A percentile compares a stretch with the other conserved stretches of the same genome.
Conservation (phyloP, 2,329 filamentous ascomycete genomes). For the Trichoderma afroharzianum region DNA sequence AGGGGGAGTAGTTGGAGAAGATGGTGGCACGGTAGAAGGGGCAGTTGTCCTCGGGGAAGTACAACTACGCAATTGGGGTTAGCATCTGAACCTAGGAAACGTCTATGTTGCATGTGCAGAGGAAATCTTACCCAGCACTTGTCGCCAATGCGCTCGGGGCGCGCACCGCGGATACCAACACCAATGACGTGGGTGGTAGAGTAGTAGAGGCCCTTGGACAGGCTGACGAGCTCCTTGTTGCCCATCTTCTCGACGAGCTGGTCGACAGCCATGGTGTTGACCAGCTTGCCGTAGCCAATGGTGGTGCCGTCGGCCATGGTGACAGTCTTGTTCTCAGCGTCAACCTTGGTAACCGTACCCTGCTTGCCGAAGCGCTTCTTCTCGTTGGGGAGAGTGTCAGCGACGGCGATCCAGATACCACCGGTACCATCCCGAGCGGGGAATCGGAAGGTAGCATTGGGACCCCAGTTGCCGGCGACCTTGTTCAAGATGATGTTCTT, state of each 20-base stretch:
- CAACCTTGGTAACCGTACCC: conserved; percentile 79
- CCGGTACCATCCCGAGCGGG: conserved; percentile 92
- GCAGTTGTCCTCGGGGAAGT: conserved; percentile 98
- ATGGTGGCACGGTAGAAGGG: conserved; percentile 99
- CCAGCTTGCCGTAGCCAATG: conserved; percentile 84
- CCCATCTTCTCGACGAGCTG: conserved; percentile 81
- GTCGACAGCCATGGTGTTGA: conserved; percentile 97
- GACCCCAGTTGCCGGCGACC: conserved; percentile 95
- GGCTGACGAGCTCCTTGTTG: conserved; percentile 74
- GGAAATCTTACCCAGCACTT: conserved; percentile 81
- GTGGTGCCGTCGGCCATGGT: conserved; percentile 80
- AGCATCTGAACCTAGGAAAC: neutral
- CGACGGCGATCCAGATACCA: conserved; percentile 98
- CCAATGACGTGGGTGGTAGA: conserved; percentile 96
- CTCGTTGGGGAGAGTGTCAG: conserved; percentile 84
- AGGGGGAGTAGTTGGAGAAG: conserved; percentile 99
- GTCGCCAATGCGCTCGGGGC: conserved; percentile 94
- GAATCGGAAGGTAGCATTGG: conserved; percentile 98
- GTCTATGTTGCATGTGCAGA: neutral
- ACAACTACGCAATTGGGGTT: conserved; percentile 53
- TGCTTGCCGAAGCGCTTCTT: conserved; percentile 88
- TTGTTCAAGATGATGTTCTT: conserved; percentile 95
- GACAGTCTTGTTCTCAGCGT: conserved; percentile 80
- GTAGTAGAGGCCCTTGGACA: conserved; percentile 93
- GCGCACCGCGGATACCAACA: conserved; percentile 85